A percentile compares a stretch with the other conserved stretches of the same genome.
Conservation (phyloP, 805 yeast genomes). For the Kuraishia piskuri region DNA sequence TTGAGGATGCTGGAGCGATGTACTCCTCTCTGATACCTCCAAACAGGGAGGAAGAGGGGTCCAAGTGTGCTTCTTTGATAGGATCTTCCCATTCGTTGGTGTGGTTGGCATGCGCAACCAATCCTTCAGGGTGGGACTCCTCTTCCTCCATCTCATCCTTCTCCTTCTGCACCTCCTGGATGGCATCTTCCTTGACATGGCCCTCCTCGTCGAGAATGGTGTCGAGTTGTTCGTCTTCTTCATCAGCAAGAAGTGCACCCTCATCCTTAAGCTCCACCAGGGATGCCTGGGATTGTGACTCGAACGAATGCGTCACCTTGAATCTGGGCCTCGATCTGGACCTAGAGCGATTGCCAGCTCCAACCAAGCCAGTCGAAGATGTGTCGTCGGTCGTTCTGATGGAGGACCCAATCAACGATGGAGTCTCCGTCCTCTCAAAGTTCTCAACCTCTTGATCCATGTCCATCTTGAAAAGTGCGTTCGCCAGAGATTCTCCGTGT, state of each 20-base stretch:
- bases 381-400: constrained; percentile 18
- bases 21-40: constrained; percentile 21
- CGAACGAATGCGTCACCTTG: constrained; percentile 29
- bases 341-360: constrained; percentile 7
- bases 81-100: constrained; percentile 6
- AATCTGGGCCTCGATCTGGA: constrained; percentile 24
- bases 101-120: constrained; percentile 3
- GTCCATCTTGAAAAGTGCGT: constrained; percentile 27
- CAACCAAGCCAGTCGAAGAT: background rate
- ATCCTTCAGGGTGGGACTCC: background rate
- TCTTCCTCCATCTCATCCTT: background rate
- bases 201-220: constrained; percentile 45
- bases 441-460: constrained; percentile 44
- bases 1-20: constrained; percentile 24
- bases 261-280: constrained; percentile 29
- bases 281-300: constrained; percentile 11
- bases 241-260: constrained; percentile 50
- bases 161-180: constrained; percentile 18
- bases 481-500: background rate
- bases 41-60: constrained; percentile 8
- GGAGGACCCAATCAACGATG: constrained; percentile 47
- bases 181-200: constrained; percentile 38
- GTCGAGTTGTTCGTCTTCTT: constrained; percentile 47
- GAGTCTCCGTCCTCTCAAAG: constrained; percentile 36
- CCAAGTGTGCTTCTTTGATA: constrained; percentile 5